Percentiles rank a stretch among this genome's conserved stretches.
phyloP scores from a whole-genome alignment of 1,284 basidiomycete species.

The Apiotrichum siamense region DNA sequence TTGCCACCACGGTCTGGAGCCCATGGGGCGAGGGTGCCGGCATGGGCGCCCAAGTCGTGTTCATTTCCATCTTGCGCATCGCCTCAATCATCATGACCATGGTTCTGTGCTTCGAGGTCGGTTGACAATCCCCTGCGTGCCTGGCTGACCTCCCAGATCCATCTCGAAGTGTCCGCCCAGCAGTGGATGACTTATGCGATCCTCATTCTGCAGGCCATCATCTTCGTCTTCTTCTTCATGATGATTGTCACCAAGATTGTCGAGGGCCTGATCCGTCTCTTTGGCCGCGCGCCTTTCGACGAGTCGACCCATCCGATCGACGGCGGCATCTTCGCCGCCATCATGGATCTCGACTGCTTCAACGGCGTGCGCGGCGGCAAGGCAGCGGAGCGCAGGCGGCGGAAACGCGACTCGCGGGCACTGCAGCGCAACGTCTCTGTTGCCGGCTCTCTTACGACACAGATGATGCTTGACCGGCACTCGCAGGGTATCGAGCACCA shows the following conservation, averaged over 20 bases:
- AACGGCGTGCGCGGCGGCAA: slow-evolving; percentile 66
- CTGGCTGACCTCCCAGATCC: slow-evolving; percentile 58
- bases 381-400: slow-evolving; percentile 53
- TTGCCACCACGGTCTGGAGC: slow-evolving; percentile 85
- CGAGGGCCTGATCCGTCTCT: slow-evolving; percentile 73
- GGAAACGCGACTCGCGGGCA: slow-evolving; percentile 38
- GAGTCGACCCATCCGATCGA: slow-evolving; percentile 71
- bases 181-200: slow-evolving; percentile 93
- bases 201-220: slow-evolving; percentile 75
- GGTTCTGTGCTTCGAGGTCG: slow-evolving; percentile 76
- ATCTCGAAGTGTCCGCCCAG: slow-evolving; percentile 64
- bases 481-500: slow-evolving; percentile 34
- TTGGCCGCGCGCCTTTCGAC: slow-evolving; percentile 76
- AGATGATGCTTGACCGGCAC: slow-evolving; percentile 48
- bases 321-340: slow-evolving; percentile 74
- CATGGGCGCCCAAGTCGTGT: slow-evolving; percentile 88
- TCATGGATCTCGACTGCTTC: slow-evolving; percentile 50
- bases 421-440: slow-evolving; percentile 41
- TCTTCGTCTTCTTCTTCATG: slow-evolving; percentile 70
- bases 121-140: slow-evolving; percentile 41
- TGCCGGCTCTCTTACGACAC: slow-evolving; percentile 41
- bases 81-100: slow-evolving; percentile 82
- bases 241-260: slow-evolving; percentile 79
- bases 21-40: slow-evolving; percentile 94
- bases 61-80: slow-evolving; percentile 83